These are phyloP conservation scores for Linderniella brevidens DNA, from an alignment of 257 asterid species.

Conservation along the genomic window DNA sequence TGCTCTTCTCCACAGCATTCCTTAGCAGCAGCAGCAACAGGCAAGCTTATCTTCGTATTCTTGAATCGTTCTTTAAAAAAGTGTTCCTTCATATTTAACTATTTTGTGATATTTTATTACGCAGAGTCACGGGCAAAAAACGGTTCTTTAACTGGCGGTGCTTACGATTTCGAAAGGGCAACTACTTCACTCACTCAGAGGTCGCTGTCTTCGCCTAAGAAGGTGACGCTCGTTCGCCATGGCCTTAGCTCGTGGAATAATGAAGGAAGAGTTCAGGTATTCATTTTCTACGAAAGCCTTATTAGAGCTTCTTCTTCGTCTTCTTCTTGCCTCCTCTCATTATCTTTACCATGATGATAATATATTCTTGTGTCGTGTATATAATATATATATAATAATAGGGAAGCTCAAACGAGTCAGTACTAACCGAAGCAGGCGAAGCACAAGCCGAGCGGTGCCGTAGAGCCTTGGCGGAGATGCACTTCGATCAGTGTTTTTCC, in stretches of 20 bases:
- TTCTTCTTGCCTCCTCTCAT: conserved; percentile 4
- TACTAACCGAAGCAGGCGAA: conserved; percentile 46
- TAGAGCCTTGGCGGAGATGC: conserved; percentile 29
- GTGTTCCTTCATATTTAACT: neutral
- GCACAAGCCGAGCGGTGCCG: conserved; percentile 55
- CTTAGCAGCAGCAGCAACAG: conserved; percentile 37
- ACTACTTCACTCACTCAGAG: conserved; percentile 42
- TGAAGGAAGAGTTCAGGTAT: conserved; percentile 70
- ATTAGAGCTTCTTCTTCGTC: neutral
- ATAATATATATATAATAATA: too few species aligned
- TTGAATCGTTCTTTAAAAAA: neutral
- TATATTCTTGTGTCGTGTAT: too few species aligned
- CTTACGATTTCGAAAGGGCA: conserved; percentile 45
- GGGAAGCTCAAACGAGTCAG: conserved; percentile 72
- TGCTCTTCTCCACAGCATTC: conserved; percentile 35
- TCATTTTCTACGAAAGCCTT: conserved; percentile 7
- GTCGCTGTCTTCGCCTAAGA: conserved; percentile 43
- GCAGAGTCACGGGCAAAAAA: conserved; percentile 25
- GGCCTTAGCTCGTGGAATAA: conserved; percentile 76
- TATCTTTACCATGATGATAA: conserved; percentile 6
- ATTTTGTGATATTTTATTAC: neutral
- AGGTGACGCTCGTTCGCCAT: conserved; percentile 55
- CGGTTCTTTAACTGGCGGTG: conserved; percentile 49
- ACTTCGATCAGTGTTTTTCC: conserved; percentile 59
- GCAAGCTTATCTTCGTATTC: neutral